Conservation (phyloP, 2,329 filamentous ascomycete species). For the Ceratocystis cubensis region DNA sequence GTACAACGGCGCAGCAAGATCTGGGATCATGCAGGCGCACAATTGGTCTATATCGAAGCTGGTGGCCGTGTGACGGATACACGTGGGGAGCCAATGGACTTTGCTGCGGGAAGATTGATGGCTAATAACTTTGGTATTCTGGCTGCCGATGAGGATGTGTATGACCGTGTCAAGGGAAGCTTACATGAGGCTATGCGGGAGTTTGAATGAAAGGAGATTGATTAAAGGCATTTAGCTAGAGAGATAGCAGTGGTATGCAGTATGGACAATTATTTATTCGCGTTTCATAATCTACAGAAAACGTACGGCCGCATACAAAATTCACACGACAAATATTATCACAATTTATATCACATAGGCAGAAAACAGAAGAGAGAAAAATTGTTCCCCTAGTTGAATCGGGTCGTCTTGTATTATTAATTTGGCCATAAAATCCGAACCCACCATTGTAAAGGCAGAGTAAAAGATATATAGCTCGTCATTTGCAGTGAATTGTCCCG, state of each 20-base stretch:
- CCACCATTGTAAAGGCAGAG: background rate
- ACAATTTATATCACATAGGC: background rate
- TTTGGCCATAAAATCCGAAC: background rate
- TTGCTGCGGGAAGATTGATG: constrained; percentile 38
- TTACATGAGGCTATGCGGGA: constrained; percentile 24
- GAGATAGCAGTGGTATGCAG: no score
- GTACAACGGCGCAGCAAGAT: constrained; percentile 39
- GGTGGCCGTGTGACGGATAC: constrained; percentile 45
- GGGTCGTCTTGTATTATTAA: constrained; percentile 19
- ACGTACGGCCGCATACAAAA: background rate
- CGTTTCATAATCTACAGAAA: no score
- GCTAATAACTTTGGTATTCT: constrained; percentile 43
- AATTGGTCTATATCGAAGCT: constrained; percentile 45
- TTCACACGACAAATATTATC: background rate
- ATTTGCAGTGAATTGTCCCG: background rate
- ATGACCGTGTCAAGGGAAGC: constrained; percentile 29
- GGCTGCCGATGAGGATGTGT: constrained; percentile 36
- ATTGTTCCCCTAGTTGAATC: constrained; percentile 20
- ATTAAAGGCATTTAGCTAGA: background rate
- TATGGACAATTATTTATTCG: no score
- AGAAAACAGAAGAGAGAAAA: background rate
- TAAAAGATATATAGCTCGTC: background rate
- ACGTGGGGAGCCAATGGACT: constrained; percentile 38
- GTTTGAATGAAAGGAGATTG: constrained; percentile 15
- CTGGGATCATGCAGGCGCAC: constrained; percentile 49